Evolutionary conservation across 768 basidiomycete genomes (phyloP).

Genomic region (Fomitopsis pulvina): DNA sequence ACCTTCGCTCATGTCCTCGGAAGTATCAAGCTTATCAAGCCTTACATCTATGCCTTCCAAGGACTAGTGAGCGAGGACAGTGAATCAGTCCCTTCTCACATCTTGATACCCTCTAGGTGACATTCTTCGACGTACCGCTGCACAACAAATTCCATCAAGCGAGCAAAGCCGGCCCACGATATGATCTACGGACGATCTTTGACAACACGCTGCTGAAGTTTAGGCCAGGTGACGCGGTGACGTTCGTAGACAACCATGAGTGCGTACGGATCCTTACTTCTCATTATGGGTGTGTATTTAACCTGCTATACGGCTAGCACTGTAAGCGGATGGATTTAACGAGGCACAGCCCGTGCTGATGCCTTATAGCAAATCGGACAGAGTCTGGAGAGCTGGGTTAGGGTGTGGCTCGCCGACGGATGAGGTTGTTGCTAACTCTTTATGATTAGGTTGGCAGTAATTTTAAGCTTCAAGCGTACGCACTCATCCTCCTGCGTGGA

Average conservation of each 20-base stretch:
- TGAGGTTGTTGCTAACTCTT: not conserved
- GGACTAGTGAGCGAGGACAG: constrained; percentile 45
- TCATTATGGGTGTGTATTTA: not conserved
- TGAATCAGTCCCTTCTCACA: not conserved
- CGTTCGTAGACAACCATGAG: constrained; percentile 91
- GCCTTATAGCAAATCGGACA: constrained; percentile 55
- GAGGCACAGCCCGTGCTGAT: not conserved
- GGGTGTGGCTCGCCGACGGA: not conserved
- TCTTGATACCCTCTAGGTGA: constrained; percentile 39
- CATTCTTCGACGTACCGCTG: constrained; percentile 89
- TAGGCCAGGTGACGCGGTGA: constrained; percentile 77
- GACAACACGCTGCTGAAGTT: constrained; percentile 59
- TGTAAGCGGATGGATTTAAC: constrained; percentile 30
- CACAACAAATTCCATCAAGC: constrained; percentile 81
- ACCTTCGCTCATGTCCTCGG: not conserved
- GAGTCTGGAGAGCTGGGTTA: constrained; percentile 77
- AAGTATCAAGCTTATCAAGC: constrained; percentile 45
- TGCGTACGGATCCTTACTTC: constrained; percentile 29
- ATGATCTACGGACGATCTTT: constrained; percentile 73
- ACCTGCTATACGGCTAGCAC: constrained; percentile 39
- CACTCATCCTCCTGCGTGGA: constrained; percentile 66
- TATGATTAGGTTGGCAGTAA: constrained; percentile 47
- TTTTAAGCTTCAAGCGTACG: constrained; percentile 81
- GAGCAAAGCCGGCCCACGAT: constrained; percentile 56
- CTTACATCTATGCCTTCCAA: constrained; percentile 54